These are phyloP conservation scores for Protostelium mycophagum DNA, from an alignment of 78 protist species.

Conservation along the genomic window DNA sequence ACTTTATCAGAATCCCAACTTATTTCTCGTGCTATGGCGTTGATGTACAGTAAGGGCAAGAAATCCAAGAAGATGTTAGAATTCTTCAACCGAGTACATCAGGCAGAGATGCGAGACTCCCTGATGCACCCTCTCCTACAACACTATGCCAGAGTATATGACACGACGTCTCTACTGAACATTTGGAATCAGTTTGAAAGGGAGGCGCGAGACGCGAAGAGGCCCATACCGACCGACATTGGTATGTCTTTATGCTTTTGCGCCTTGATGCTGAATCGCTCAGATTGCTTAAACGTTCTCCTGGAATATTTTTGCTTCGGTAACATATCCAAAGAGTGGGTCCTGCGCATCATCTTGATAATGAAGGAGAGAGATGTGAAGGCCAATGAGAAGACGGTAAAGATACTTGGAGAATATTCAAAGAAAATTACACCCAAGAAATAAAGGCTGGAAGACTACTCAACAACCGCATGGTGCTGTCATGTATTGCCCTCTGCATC, in stretches of 20 bases:
- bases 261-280: not conserved
- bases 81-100: no score
- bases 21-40: no score
- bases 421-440: not conserved
- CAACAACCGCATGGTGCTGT: no score
- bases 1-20: no score
- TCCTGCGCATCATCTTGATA: not conserved
- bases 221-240: not conserved
- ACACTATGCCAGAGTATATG: no score
- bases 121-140: no score
- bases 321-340: not conserved
- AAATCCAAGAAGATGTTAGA: no score
- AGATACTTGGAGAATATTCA: not conserved
- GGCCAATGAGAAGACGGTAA: not conserved
- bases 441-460: not conserved
- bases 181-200: not conserved
- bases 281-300: not conserved
- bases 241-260: not conserved
- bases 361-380: not conserved
- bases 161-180: no score
- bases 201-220: not conserved
- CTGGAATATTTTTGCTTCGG: not conserved
- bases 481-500: no score
- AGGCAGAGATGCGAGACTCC: no score
- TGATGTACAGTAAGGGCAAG: no score